Evolutionary conservation across 108 stramenopile species (phyloP).

Genomic region (Seminavis robusta): DNA sequence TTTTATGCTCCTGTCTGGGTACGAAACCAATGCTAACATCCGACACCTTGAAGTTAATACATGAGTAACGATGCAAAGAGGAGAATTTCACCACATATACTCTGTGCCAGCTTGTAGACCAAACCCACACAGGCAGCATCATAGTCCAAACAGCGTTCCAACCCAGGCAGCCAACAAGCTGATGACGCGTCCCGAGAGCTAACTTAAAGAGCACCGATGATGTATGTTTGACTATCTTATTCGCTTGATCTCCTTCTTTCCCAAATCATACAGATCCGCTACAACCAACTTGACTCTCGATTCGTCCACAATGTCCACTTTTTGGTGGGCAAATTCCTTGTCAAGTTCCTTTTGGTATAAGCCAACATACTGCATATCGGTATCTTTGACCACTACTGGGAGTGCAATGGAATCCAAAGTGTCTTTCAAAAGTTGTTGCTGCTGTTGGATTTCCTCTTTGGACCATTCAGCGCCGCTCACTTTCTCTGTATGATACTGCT

Average conservation of each 20-base stretch:
- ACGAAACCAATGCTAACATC: no score
- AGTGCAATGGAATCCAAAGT: conserved; percentile 12
- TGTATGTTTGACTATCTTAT: neutral
- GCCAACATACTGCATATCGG: conserved; percentile 22
- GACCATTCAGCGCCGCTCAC: neutral
- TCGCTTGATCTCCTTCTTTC: neutral
- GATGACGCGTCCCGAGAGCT: neutral
- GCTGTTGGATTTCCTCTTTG: neutral
- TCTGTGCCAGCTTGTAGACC: neutral
- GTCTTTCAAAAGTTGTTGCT: conserved; percentile 6
- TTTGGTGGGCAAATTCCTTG: neutral
- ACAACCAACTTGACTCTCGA: conserved; percentile 25
- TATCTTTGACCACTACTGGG: conserved; percentile 26
- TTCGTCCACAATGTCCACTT: neutral
- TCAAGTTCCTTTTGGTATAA: conserved; percentile 4
- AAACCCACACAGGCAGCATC: neutral
- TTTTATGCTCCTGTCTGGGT: no score
- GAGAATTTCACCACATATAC: neutral
- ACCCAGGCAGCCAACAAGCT: neutral
- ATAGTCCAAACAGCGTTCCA: neutral
- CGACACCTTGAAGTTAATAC: no score
- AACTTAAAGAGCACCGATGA: neutral
- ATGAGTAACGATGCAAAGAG: no score
- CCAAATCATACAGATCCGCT: conserved; percentile 17
- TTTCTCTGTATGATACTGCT: neutral